Evolutionary conservation across 805 yeast genomes (phyloP).

Genomic region (Teunomyces kruisii): DNA sequence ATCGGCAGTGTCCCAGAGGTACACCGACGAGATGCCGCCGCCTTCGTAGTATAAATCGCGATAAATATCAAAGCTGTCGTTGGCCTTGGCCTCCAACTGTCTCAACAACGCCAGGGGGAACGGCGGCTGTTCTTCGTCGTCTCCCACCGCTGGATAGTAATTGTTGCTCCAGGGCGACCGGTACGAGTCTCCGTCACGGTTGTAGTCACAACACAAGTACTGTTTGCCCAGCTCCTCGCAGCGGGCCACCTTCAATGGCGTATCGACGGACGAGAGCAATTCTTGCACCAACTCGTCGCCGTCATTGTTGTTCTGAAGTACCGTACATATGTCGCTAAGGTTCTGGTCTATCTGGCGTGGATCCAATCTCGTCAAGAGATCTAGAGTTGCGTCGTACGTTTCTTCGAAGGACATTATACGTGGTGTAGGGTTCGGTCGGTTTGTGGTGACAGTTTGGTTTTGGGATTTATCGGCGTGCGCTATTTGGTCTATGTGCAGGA

Average conservation of each 20-base stretch:
- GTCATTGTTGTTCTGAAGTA: slow-evolving; percentile 26
- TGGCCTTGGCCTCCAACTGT: slow-evolving; percentile 74
- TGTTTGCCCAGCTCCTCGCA: slow-evolving; percentile 61
- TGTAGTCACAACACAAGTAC: slow-evolving; percentile 87
- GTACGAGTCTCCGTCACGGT: slow-evolving; percentile 89
- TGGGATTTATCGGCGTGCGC: too few relatives aligned
- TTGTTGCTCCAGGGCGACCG: slow-evolving; percentile 89
- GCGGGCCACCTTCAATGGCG: slow-evolving; percentile 60
- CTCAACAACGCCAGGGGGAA: slow-evolving; percentile 68
- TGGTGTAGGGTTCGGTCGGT: background rate
- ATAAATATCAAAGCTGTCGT: slow-evolving; percentile 89
- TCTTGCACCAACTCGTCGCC: slow-evolving; percentile 74
- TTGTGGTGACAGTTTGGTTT: background rate
- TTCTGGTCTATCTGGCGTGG: slow-evolving; percentile 35
- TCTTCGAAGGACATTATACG: slow-evolving; percentile 3
- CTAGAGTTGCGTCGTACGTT: slow-evolving; percentile 34
- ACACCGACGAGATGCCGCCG: slow-evolving; percentile 77
- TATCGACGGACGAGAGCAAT: slow-evolving; percentile 80
- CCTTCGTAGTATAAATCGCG: slow-evolving; percentile 95
- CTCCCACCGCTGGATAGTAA: slow-evolving; percentile 49
- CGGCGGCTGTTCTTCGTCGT: slow-evolving; percentile 52
- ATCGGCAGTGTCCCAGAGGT: slow-evolving; percentile 84
- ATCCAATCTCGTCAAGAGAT: slow-evolving; percentile 41
- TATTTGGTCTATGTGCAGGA: too few relatives aligned
- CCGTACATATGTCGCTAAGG: slow-evolving; percentile 35